Percentiles rank a stretch among this genome's conserved stretches.
These are phyloP conservation scores for Venturia pyrina DNA, from an alignment of 2,329 filamentous ascomycete genomes.

Conservation along the genomic window DNA sequence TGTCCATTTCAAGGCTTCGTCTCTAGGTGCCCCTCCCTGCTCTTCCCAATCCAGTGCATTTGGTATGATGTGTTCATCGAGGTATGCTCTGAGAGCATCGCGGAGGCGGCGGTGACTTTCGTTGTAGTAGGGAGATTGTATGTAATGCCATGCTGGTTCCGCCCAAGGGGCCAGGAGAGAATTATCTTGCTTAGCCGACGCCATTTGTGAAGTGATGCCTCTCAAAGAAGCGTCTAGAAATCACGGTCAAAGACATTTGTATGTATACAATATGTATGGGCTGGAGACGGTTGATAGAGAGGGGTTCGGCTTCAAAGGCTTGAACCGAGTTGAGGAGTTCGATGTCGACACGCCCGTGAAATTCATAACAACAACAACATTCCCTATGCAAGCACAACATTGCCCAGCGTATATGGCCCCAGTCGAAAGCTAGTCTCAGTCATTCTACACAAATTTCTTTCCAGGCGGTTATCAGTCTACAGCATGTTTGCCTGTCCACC, in stretches of 20 bases:
- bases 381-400: background rate
- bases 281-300: background rate
- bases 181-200: constrained; percentile 9
- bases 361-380: background rate
- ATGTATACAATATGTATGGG: background rate
- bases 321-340: background rate
- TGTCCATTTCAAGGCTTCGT: constrained; percentile 30
- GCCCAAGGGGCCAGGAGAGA: constrained; percentile 28
- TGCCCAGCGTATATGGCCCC: too few relatives aligned
- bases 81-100: constrained; percentile 46
- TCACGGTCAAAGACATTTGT: background rate
- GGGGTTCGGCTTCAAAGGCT: background rate
- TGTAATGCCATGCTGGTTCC: constrained; percentile 36
- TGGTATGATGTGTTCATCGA: constrained; percentile 49
- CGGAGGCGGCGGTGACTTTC: constrained; percentile 50
- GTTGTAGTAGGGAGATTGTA: constrained; percentile 53
- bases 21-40: constrained; percentile 36
- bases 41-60: constrained; percentile 55
- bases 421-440: too few relatives aligned
- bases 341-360: background rate
- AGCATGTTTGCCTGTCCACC: too few relatives aligned
- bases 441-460: background rate
- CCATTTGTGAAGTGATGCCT: background rate
- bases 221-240: background rate
- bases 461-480: background rate